phyloP scores from a whole-genome alignment of 306 rosid species.

The Citrullus colocynthis region DNA sequence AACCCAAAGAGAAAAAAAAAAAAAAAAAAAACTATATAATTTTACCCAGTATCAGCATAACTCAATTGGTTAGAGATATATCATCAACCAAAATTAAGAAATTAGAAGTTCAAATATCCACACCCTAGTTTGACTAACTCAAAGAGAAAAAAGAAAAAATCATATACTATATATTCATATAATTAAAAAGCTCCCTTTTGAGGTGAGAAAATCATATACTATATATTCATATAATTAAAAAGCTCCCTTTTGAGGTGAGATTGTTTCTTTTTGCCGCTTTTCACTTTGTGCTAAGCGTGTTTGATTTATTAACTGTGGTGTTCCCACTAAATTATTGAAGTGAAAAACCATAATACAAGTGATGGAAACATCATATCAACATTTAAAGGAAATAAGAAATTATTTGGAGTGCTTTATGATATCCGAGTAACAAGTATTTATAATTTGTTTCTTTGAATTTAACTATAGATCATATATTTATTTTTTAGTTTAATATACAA shows the following conservation, averaged over 20 bases:
- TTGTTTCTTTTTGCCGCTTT: neutral
- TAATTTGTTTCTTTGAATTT: too few relatives aligned
- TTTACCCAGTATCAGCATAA: neutral
- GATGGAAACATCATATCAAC: neutral
- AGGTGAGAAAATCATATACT: too few relatives aligned
- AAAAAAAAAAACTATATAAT: neutral
- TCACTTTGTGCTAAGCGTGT: neutral
- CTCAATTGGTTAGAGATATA: too few relatives aligned
- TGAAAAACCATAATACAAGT: neutral
- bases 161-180: neutral
- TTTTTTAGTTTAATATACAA: too few relatives aligned
- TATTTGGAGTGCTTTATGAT: neutral
- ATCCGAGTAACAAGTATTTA: neutral
- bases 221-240: neutral
- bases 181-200: neutral
- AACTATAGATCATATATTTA: too few relatives aligned
- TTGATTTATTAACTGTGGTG: neutral
- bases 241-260: neutral
- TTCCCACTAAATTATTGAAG: neutral
- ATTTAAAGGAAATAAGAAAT: neutral
- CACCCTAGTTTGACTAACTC: too few relatives aligned
- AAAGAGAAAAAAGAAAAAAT: too few relatives aligned
- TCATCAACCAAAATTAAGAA: too few relatives aligned
- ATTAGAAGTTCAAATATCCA: neutral
- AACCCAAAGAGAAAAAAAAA: too few relatives aligned